phyloP scores from a whole-genome alignment of 306 rosid genomes.

The Cicer arietinum region DNA sequence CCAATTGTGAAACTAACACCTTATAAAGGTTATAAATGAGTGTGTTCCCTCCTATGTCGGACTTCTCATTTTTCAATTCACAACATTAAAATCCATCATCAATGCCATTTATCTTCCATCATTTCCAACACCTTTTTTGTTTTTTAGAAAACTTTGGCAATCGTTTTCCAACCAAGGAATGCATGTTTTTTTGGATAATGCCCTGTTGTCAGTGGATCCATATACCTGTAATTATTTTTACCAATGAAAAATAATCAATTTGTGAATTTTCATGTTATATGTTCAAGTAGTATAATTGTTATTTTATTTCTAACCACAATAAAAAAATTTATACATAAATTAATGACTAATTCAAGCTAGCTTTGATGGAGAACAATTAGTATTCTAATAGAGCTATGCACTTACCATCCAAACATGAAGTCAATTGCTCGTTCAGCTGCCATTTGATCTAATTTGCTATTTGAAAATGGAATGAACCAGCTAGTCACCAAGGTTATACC shows the following conservation, averaged over 20 bases:
- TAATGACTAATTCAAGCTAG: too few species aligned
- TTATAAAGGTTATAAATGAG: too few species aligned
- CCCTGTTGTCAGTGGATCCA: conserved; percentile 60
- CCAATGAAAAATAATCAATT: background rate
- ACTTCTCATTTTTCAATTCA: too few species aligned
- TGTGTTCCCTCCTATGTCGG: too few species aligned
- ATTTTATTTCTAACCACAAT: too few species aligned
- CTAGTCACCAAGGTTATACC: conserved; percentile 54
- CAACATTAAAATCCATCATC: too few species aligned
- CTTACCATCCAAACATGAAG: conserved; percentile 74
- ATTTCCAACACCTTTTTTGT: too few species aligned
- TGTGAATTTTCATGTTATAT: background rate
- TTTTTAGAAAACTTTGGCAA: conserved; percentile 53
- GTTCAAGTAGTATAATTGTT: too few species aligned
- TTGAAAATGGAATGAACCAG: conserved; percentile 60
- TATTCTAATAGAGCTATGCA: background rate
- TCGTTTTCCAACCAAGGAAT: conserved; percentile 51
- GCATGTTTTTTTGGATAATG: conserved; percentile 68
- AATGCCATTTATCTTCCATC: too few species aligned
- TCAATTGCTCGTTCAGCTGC: conserved; percentile 65
- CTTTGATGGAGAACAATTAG: too few species aligned
- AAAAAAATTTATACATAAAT: too few species aligned
- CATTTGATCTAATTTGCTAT: conserved; percentile 18
- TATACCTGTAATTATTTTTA: conserved; percentile 44
- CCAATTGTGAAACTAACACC: too few species aligned